phyloP scores from a whole-genome alignment of 2,329 filamentous ascomycete genomes.

The Botrytis fabae region DNA sequence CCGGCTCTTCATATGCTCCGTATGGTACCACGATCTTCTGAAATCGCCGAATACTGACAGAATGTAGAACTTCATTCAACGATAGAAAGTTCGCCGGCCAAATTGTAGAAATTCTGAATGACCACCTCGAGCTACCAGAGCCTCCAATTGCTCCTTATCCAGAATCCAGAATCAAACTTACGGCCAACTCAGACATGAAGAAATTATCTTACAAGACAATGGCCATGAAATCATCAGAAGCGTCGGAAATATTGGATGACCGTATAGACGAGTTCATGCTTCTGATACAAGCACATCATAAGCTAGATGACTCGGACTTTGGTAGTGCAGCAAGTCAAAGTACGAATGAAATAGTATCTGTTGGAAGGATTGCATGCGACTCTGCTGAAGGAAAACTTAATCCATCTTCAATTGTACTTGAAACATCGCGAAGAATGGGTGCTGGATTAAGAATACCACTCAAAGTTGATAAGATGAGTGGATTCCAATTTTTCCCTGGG shows the following conservation, averaged over 20 bases:
- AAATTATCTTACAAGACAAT: conserved; percentile 91
- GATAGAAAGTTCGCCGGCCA: conserved; percentile 79
- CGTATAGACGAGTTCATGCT: conserved; percentile 85
- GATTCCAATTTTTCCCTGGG: conserved; percentile 87
- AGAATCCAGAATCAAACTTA: conserved; percentile 79
- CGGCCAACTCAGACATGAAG: conserved; percentile 82
- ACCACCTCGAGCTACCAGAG: conserved; percentile 66
- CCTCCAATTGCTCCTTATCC: conserved; percentile 69
- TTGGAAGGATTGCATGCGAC: conserved; percentile 90
- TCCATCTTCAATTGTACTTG: conserved; percentile 78
- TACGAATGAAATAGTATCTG: conserved; percentile 82
- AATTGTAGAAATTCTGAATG: conserved; percentile 79
- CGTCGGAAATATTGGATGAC: conserved; percentile 91
- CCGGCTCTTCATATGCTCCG: background rate
- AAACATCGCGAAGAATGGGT: conserved; percentile 81
- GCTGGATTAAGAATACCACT: conserved; percentile 80
- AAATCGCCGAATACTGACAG: conserved; percentile 40
- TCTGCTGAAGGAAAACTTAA: conserved; percentile 84
- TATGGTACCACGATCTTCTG: conserved; percentile 14
- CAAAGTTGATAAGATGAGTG: conserved; percentile 67
- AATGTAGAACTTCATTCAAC: conserved; percentile 63
- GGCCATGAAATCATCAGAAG: conserved; percentile 90
- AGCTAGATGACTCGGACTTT: conserved; percentile 76
- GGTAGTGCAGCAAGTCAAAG: conserved; percentile 84
- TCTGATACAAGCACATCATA: conserved; percentile 72